Evolutionary conservation across 2,329 filamentous ascomycete genomes (phyloP), one percentile per base, ranked within the genome.

Genomic region (Botryosphaeria agaves): DNA sequence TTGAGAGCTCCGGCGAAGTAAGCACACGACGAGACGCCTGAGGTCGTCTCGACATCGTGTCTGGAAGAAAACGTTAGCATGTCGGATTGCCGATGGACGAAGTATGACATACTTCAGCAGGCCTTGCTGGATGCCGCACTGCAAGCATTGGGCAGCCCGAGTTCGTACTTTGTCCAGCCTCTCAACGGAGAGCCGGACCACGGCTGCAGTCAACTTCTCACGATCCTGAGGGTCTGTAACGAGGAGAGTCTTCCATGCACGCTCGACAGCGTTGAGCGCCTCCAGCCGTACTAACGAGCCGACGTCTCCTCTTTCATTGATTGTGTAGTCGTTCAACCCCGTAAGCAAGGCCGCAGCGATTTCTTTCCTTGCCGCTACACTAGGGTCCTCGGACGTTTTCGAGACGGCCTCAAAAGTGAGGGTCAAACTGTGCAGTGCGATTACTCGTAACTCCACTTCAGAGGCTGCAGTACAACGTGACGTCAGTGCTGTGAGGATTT

Each of bases 81-180:
- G 7, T 21, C 21, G 21, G n/a, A n/a, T n/a, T n/a, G n/a, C n/a
- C n/a, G n/a, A n/a, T n/a, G n/a, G n/a, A n/a, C n/a, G n/a, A n/a
- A n/a, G n/a, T n/a, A n/a, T n/a, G n/a, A n/a, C n/a, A n/a, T n/a
- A n/a, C n/a, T n/a, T n/a, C n/a, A n/a, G n/a, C n/a, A n/a, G n/a
- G n/a, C n/a, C n/a, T n/a, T n/a, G n/a, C n/a, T n/a, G n/a, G n/a
- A n/a, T n/a, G n/a, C n/a, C n/a, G n/a, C n/a, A n/a, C 7, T 12
- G 21, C 21, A 23, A 7, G 21, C 21, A 23, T 23, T 59, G 53
- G 36, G 76, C 72, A 1, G 75, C 77, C 38, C 72, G 66, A 0
- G 69, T 59, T 15, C 89, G 72, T 12, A 95, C 77, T 37, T 82
- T 79, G 50, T 95, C 87, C 2, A 95, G 64, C 48, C 92, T 94